A percentile compares a stretch with the other conserved stretches of the same genome.
Evolutionary conservation across 305 asterid species (phyloP).

Genomic region (Solanum aculeatissimum): DNA sequence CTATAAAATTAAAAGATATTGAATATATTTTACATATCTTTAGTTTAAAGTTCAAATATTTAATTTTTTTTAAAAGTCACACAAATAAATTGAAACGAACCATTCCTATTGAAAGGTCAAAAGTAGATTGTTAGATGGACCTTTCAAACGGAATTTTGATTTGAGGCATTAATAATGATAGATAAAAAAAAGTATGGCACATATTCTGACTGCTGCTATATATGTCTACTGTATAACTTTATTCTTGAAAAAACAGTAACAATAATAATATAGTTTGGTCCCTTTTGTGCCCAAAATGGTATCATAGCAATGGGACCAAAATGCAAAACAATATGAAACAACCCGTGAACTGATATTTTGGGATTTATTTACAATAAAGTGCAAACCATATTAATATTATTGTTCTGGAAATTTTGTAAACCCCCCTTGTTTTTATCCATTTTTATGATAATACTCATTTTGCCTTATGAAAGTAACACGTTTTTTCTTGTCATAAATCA

Average conservation of each 20-base stretch:
- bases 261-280: background rate
- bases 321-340: background rate
- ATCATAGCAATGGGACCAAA: conserved; percentile 11
- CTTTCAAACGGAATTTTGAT: background rate
- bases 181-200: background rate
- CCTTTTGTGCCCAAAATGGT: background rate
- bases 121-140: background rate
- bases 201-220: background rate
- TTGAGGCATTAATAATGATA: background rate
- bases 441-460: background rate
- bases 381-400: background rate
- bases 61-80: no score
- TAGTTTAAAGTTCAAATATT: no score
- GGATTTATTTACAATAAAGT: background rate
- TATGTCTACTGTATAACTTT: background rate
- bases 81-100: no score
- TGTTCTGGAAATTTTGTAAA: background rate
- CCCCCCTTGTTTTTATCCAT: background rate
- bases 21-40: no score
- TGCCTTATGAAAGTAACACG: background rate
- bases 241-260: background rate
- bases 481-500: background rate
- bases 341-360: conserved; percentile 20
- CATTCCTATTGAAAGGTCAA: background rate
- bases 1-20: no score